These are phyloP conservation scores for Aspergillus sparsus DNA, from an alignment of 495 filamentous ascomycete species.

Conservation along the genomic window DNA sequence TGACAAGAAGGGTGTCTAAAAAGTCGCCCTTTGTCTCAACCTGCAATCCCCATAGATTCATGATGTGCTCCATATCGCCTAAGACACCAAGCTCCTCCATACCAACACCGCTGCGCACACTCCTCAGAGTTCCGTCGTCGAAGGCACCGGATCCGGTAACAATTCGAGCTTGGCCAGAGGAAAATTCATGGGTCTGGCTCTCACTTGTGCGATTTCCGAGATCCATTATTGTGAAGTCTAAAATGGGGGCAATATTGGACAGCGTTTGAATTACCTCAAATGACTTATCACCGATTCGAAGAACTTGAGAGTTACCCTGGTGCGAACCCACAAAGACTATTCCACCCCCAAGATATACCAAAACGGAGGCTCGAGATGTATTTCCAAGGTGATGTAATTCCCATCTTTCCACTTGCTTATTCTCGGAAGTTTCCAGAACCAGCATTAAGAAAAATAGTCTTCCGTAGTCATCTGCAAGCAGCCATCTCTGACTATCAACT, in stretches of 20 bases:
- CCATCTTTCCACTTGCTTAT: constrained; percentile 65
- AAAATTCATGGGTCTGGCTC: constrained; percentile 80
- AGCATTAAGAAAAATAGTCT: constrained; percentile 78
- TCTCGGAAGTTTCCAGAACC: constrained; percentile 52
- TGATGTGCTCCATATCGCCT: constrained; percentile 74
- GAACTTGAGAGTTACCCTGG: constrained; percentile 85
- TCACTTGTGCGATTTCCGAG: constrained; percentile 81
- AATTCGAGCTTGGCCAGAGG: constrained; percentile 90
- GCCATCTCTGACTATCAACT: constrained; percentile 75
- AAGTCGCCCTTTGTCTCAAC: constrained; percentile 47
- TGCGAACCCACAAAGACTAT: constrained; percentile 87
- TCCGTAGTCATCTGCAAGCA: constrained; percentile 90
- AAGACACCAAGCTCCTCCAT: constrained; percentile 85
- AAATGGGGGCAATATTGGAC: constrained; percentile 82
- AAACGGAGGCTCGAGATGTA: constrained; percentile 69
- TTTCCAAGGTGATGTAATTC: constrained; percentile 66
- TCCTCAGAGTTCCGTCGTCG: constrained; percentile 81
- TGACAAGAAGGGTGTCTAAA: constrained; percentile 73
- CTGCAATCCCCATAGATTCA: constrained; percentile 65
- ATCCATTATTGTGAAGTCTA: constrained; percentile 95
- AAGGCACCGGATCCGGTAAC: constrained; percentile 89
- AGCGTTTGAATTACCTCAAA: constrained; percentile 74
- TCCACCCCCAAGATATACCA: constrained; percentile 78
- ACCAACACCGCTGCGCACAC: constrained; percentile 89
- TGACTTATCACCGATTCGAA: constrained; percentile 57